Evolutionary conservation across 441 rosid genomes (phyloP).

Genomic region (Pelargonium citronellum): DNA sequence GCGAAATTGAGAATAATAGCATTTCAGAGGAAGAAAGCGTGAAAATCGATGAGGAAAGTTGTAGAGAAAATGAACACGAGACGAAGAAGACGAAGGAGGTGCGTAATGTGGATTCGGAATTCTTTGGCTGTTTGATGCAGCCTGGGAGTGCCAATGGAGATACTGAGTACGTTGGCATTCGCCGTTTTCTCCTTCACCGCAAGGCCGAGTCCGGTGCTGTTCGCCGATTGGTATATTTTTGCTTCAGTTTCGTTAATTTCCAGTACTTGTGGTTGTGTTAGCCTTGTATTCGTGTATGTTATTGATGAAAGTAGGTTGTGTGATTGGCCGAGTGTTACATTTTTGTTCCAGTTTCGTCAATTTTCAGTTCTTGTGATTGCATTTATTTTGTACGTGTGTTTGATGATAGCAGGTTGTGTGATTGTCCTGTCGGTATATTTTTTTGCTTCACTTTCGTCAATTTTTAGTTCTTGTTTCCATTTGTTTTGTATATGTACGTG

Average conservation of each 20-base stretch:
- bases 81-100: slow-evolving; percentile 13
- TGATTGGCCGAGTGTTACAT: no score
- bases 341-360: no score
- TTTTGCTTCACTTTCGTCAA: no score
- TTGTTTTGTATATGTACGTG: no score
- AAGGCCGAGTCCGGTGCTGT: slow-evolving; percentile 53
- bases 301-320: no score
- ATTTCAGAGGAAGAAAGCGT: not conserved
- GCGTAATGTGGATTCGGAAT: slow-evolving; percentile 50
- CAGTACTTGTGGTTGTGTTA: not conserved
- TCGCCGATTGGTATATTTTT: slow-evolving; percentile 56
- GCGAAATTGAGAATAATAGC: not conserved
- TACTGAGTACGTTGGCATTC: slow-evolving; percentile 62
- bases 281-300: no score
- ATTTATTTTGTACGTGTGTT: no score
- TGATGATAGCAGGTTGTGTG: no score
- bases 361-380: no score
- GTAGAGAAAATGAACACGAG: not conserved
- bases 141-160: slow-evolving; percentile 50
- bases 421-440: no score
- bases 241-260: not conserved
- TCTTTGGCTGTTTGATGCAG: slow-evolving; percentile 71
- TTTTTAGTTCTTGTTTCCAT: no score
- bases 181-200: slow-evolving; percentile 72
- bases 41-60: not conserved